Percentiles rank a stretch among this genome's conserved stretches.
These are phyloP conservation scores for Rhodofomes roseus DNA, from an alignment of 1,284 basidiomycete species.

Conservation along the genomic window DNA sequence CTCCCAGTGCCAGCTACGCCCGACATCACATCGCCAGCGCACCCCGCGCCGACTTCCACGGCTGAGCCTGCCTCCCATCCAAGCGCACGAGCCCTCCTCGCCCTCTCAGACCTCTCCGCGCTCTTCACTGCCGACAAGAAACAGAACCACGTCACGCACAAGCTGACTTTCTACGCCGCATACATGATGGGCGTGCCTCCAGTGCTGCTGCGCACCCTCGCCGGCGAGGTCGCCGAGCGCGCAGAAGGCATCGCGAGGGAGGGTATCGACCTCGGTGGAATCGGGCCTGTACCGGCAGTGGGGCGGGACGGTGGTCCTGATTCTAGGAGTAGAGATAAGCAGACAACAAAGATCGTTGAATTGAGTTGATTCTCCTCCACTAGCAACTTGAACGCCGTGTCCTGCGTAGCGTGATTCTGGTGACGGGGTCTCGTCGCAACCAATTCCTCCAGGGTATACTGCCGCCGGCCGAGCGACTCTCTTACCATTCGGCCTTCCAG, in stretches of 20 bases:
- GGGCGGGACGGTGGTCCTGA: too few relatives aligned
- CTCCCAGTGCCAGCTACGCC: conserved; percentile 9
- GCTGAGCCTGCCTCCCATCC: conserved; percentile 30
- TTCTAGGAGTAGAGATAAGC: too few relatives aligned
- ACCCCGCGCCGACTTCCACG: conserved; percentile 15
- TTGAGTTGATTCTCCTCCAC: too few relatives aligned
- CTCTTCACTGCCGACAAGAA: conserved; percentile 32
- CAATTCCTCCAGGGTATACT: too few relatives aligned
- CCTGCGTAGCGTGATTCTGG: too few relatives aligned
- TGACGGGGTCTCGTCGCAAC: too few relatives aligned
- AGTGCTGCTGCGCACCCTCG: conserved; percentile 34
- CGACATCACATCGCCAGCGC: conserved; percentile 11
- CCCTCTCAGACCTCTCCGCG: conserved; percentile 48
- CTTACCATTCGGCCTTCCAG: too few relatives aligned
- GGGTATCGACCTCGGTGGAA: not conserved
- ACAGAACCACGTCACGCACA: conserved; percentile 44
- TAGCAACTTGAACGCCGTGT: too few relatives aligned
- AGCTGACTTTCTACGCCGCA: conserved; percentile 56
- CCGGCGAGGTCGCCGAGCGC: conserved; percentile 35
- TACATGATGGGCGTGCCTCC: conserved; percentile 43
- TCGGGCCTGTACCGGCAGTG: too few relatives aligned
- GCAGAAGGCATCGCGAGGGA: conserved; percentile 14
- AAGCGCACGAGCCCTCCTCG: conserved; percentile 38
- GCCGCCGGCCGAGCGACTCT: too few relatives aligned
- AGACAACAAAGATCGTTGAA: too few relatives aligned